These are phyloP conservation scores for Zygnema circumcarinatum DNA, from an alignment of 139 green algal species.

Conservation along the genomic window DNA sequence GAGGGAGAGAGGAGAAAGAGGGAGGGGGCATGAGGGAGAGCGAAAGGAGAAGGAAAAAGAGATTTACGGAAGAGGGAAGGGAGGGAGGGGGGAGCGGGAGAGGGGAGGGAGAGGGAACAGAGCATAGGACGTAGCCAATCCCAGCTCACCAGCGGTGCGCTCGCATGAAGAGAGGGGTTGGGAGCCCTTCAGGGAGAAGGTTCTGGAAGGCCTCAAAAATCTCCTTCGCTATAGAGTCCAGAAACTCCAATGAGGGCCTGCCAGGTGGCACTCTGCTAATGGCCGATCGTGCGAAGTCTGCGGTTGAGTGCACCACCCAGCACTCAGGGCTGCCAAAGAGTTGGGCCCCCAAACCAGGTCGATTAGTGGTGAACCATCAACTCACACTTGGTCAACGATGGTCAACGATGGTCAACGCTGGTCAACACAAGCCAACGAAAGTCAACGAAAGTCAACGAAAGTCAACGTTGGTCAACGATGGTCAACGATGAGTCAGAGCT, in stretches of 20 bases:
- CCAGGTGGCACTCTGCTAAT: constrained; percentile 15
- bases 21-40: neutral
- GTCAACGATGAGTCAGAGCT: no score
- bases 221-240: constrained; percentile 24
- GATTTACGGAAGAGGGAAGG: neutral
- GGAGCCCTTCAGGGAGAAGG: neutral
- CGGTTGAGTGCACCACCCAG: constrained; percentile 50
- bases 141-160: constrained; percentile 27
- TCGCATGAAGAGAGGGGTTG: constrained; percentile 24
- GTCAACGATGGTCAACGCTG: no score
- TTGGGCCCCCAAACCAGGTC: neutral
- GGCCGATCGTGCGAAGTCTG: constrained; percentile 15
- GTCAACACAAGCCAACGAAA: no score
- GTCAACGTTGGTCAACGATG: no score
- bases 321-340: no score
- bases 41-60: neutral
- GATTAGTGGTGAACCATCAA: neutral
- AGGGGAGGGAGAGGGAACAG: neutral
- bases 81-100: neutral
- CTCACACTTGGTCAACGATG: no score
- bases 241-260: constrained; percentile 34
- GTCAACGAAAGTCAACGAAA: no score
- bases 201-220: constrained; percentile 13
- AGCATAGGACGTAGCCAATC: neutral
- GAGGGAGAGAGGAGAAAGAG: neutral